Conservation (phyloP, 2,329 filamentous ascomycete genomes). For the Diplodia scrobiculata region DNA sequence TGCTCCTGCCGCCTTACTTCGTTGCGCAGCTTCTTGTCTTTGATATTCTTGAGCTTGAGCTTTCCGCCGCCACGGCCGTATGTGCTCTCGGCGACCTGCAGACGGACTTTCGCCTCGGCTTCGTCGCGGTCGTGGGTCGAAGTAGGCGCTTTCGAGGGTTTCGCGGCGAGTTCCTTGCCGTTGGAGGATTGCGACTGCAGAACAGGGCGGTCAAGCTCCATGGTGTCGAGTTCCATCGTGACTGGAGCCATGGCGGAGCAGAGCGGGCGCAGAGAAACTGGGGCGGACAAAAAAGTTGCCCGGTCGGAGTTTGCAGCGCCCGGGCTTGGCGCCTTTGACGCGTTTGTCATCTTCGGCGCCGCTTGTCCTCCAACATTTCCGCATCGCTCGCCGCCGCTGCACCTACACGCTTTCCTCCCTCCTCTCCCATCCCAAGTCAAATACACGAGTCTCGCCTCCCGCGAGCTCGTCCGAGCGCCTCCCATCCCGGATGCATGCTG, state of each 20-base stretch:
- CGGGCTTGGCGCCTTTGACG: constrained; percentile 20
- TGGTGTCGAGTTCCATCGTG: constrained; percentile 2
- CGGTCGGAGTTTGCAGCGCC: constrained; percentile 13
- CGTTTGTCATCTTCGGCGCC: constrained; percentile 8
- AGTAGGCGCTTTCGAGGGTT: constrained; percentile 7
- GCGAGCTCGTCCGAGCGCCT: constrained; percentile 33
- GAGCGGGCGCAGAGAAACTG: neutral
- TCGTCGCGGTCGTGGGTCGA: constrained; percentile 26
- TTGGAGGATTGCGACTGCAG: neutral
- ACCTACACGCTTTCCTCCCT: neutral
- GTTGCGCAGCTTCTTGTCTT: constrained; percentile 84
- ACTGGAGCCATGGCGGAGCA: constrained; percentile 12
- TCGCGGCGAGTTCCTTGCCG: constrained; percentile 17
- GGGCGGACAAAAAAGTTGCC: constrained; percentile 20
- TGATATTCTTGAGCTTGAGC: constrained; percentile 71
- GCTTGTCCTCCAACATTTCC: constrained; percentile 28
- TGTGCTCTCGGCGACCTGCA: constrained; percentile 55
- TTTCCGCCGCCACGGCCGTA: constrained; percentile 79
- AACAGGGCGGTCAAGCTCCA: neutral
- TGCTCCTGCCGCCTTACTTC: constrained; percentile 77
- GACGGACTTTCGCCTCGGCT: constrained; percentile 39
- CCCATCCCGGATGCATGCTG: constrained; percentile 46
- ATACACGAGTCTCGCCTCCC: constrained; percentile 32
- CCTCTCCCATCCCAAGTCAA: constrained; percentile 8
- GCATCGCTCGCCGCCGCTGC: constrained; percentile 3